A percentile compares a stretch with the other conserved stretches of the same genome.
phyloP scores from a whole-genome alignment of 352 stramenopile species.

The Peronospora destructor region DNA sequence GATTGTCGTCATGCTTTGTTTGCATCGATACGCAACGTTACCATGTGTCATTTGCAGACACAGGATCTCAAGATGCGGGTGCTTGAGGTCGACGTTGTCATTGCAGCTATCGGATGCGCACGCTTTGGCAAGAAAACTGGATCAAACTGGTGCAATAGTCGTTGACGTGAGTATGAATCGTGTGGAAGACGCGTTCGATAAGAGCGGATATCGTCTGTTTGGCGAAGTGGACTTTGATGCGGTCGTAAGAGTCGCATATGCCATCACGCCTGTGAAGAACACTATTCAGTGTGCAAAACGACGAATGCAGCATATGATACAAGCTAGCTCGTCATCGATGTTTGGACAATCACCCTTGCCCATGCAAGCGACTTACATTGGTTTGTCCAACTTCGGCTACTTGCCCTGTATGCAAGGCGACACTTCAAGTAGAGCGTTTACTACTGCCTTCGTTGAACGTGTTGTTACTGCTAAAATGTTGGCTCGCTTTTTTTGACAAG shows the following conservation, averaged over 20 bases:
- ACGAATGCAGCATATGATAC: slow-evolving; percentile 10
- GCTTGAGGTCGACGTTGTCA: slow-evolving; percentile 92
- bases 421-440: no score
- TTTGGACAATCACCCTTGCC: slow-evolving; percentile 2
- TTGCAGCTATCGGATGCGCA: slow-evolving; percentile 92
- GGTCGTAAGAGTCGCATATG: slow-evolving; percentile 74
- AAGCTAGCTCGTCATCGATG: background rate
- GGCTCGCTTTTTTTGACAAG: no score
- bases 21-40: slow-evolving; percentile 95
- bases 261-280: slow-evolving; percentile 93
- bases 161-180: slow-evolving; percentile 99
- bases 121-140: slow-evolving; percentile 90
- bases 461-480: no score
- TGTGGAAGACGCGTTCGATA: slow-evolving; percentile 80
- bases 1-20: slow-evolving; percentile 93
- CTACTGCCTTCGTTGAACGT: no score
- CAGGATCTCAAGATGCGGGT: slow-evolving; percentile 73
- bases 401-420: no score
- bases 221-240: slow-evolving; percentile 95
- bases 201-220: slow-evolving; percentile 89
- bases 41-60: slow-evolving; percentile 95
- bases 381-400: no score
- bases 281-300: slow-evolving; percentile 44
- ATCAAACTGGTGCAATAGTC: slow-evolving; percentile 96
- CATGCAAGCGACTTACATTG: no score